Percentiles rank a stretch among this genome's conserved stretches.
Conservation (phyloP, 371 early-diverging fungal genomes). For the Neoconidiobolus thromboides region DNA sequence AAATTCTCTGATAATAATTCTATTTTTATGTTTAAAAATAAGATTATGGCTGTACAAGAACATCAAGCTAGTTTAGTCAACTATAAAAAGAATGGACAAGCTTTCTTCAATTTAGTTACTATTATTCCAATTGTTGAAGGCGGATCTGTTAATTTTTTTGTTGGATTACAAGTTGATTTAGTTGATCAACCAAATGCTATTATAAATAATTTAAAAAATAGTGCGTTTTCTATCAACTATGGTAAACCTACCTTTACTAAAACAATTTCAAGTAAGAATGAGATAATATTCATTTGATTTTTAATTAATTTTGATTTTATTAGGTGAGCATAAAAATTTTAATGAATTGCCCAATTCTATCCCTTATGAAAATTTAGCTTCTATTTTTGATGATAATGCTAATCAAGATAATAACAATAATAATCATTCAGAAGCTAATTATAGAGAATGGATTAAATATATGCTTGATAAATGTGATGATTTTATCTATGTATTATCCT, state of each 20-base stretch:
- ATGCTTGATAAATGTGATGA: slow-evolving; percentile 23
- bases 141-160: slow-evolving; percentile 23
- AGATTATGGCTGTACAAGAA: slow-evolving; percentile 26
- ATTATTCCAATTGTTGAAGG: slow-evolving; percentile 29
- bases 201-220: slow-evolving; percentile 32
- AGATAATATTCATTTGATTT: too few species aligned
- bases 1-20: slow-evolving; percentile 29
- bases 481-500: slow-evolving; percentile 36
- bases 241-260: slow-evolving; percentile 18
- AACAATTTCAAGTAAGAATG: not conserved
- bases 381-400: too few species aligned
- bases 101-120: slow-evolving; percentile 44
- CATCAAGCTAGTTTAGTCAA: slow-evolving; percentile 37
- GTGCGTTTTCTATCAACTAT: slow-evolving; percentile 31
- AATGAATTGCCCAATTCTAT: too few species aligned
- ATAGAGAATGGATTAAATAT: slow-evolving; percentile 20
- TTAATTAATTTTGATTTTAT: too few species aligned
- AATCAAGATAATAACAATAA: too few species aligned
- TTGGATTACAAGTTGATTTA: slow-evolving; percentile 44
- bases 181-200: slow-evolving; percentile 50
- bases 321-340: too few species aligned
- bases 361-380: too few species aligned
- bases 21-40: slow-evolving; percentile 25
- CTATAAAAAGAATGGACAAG: slow-evolving; percentile 39
- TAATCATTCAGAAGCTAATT: not conserved